Conservation (phyloP, 257 asterid species). For the Solanum raphanifolium region DNA sequence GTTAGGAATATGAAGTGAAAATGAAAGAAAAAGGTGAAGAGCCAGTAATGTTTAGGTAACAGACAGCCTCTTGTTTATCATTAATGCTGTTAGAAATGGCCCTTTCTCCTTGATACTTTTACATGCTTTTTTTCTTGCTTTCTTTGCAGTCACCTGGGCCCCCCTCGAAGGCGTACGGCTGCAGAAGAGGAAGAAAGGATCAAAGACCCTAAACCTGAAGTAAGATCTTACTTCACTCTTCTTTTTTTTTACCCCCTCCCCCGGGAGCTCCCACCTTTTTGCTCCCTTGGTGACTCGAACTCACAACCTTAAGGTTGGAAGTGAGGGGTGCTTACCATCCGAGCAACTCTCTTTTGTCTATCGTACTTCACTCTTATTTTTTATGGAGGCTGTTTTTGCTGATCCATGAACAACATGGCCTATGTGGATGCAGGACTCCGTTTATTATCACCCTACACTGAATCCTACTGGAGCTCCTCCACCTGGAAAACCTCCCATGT, state of each 20-base stretch:
- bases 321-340: neutral
- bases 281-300: neutral
- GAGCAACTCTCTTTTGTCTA: neutral
- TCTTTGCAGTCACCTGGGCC: slow-evolving; percentile 85
- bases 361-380: slow-evolving; percentile 2
- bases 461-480: slow-evolving; percentile 99
- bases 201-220: slow-evolving; percentile 81
- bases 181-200: slow-evolving; percentile 92
- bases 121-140: neutral
- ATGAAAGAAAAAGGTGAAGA: slow-evolving; percentile 90
- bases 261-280: neutral
- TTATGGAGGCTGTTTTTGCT: slow-evolving; percentile 6
- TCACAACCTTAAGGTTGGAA: neutral
- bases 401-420: slow-evolving; percentile 11
- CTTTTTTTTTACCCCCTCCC: neutral
- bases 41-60: slow-evolving; percentile 98
- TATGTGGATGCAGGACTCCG: slow-evolving; percentile 72
- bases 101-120: neutral
- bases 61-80: neutral
- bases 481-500: slow-evolving; percentile 98
- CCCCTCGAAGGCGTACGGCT: slow-evolving; percentile 61
- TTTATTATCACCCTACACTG: slow-evolving; percentile 89
- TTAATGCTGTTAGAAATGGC: neutral
- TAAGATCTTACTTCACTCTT: slow-evolving; percentile 16
- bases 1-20: slow-evolving; percentile 86